phyloP scores from a whole-genome alignment of 2,329 filamentous ascomycete species.

The Teratosphaeria destructans region DNA sequence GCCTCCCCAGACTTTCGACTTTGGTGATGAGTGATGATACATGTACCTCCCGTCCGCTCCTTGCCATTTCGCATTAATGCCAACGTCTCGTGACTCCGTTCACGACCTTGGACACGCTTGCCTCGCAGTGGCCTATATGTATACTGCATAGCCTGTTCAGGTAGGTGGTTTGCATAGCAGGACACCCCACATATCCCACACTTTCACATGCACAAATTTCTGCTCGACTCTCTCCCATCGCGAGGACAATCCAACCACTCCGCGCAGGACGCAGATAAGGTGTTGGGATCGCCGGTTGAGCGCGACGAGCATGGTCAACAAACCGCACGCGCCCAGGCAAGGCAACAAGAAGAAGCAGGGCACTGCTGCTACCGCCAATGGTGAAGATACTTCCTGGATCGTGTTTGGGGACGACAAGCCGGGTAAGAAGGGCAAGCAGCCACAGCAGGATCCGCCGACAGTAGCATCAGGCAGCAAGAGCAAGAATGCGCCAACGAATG shows the following conservation, averaged over 20 bases:
- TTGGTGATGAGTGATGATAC: neutral
- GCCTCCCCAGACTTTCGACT: neutral
- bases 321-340: slow-evolving; percentile 36
- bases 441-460: slow-evolving; percentile 8
- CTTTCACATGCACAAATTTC: neutral
- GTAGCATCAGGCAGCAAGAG: slow-evolving; percentile 15
- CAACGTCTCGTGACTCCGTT: neutral
- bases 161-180: neutral
- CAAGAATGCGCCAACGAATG: slow-evolving; percentile 16
- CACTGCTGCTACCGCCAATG: slow-evolving; percentile 24
- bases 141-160: neutral
- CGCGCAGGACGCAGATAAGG: neutral
- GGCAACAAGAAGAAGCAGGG: slow-evolving; percentile 29
- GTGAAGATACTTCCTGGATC: slow-evolving; percentile 40
- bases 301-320: slow-evolving; percentile 34
- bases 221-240: neutral
- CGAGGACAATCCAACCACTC: neutral
- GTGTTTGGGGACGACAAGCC: slow-evolving; percentile 35
- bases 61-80: neutral
- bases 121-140: neutral
- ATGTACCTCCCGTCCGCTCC: neutral
- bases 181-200: neutral
- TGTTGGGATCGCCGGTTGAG: neutral
- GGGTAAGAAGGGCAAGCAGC: slow-evolving; percentile 34
- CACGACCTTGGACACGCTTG: neutral